Percentiles rank a stretch among this genome's conserved stretches.
Evolutionary conservation across 345 rosid genomes (phyloP).

Genomic region (Populus deltoides): DNA sequence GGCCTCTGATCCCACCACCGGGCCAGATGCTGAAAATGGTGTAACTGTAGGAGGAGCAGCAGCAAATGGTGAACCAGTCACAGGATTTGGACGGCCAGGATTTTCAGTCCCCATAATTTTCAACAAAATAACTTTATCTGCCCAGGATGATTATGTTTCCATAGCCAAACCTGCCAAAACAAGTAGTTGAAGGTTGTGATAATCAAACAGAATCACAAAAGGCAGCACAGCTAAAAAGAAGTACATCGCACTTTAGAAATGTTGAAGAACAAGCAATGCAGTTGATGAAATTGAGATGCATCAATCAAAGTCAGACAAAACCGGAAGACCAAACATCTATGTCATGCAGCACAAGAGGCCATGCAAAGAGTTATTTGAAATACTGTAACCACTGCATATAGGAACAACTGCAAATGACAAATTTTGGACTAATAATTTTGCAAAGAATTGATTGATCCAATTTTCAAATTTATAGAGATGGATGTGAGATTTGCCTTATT

Average conservation of each 20-base stretch:
- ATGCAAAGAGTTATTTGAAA: not conserved
- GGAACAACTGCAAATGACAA: not conserved
- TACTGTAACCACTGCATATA: not conserved
- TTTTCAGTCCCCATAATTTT: constrained; percentile 65
- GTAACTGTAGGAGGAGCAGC: constrained; percentile 48
- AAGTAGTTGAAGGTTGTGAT: not conserved
- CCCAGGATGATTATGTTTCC: constrained; percentile 28
- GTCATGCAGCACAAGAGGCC: not conserved
- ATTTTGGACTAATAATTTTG: not conserved
- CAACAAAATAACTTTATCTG: constrained; percentile 6
- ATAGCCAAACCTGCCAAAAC: constrained; percentile 40
- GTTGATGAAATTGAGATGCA: not conserved
- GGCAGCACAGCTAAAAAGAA: not conserved
- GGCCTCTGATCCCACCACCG: constrained; percentile 42
- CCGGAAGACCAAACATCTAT: not conserved
- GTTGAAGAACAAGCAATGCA: not conserved
- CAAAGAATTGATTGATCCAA: not conserved
- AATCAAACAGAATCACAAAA: not conserved
- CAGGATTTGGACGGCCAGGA: constrained; percentile 56
- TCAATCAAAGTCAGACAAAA: not conserved
- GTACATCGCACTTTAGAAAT: not conserved
- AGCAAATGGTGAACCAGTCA: constrained; percentile 54
- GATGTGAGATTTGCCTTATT: not conserved
- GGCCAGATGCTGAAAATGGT: constrained; percentile 60
- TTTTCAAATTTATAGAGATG: not conserved